A percentile compares a stretch with the other conserved stretches of the same genome.
phyloP scores from a whole-genome alignment of 31 red algal species.

The Porphyra umbilicalis region DNA sequence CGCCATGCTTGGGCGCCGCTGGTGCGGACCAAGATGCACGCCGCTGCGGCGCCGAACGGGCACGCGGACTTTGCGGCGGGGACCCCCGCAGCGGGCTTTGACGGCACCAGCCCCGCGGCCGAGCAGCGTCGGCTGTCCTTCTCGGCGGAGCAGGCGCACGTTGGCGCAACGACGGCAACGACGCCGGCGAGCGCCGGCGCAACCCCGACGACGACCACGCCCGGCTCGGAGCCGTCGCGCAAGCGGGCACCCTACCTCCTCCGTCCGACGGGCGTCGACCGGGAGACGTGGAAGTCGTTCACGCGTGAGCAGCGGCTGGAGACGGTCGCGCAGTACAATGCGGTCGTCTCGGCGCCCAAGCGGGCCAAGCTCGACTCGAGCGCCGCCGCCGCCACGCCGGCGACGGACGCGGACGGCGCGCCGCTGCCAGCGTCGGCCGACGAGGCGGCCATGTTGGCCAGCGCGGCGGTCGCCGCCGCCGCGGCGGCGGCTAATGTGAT shows the following conservation, averaged over 20 bases:
- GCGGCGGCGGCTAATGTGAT: not conserved
- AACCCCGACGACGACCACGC: not conserved
- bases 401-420: not conserved
- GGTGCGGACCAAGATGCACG: not conserved
- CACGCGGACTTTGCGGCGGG: not conserved
- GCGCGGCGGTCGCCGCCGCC: not conserved
- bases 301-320: not conserved
- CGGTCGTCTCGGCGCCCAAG: not conserved
- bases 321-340: not conserved
- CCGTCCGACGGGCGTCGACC: not conserved
- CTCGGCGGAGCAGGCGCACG: not conserved
- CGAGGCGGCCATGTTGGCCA: not conserved
- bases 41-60: not conserved
- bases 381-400: not conserved
- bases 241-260: not conserved
- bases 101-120: not conserved
- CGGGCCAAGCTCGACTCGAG: not conserved
- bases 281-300: not conserved
- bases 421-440: not conserved
- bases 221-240: not conserved
- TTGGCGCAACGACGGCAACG: not conserved
- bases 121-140: not conserved
- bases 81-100: not conserved
- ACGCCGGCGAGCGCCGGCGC: not conserved
- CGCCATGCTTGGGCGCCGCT: not conserved